Percentiles rank a stretch among this genome's conserved stretches.
These are phyloP conservation scores for Aspergillus panamensis DNA, from an alignment of 495 filamentous ascomycete genomes.

Conservation along the genomic window DNA sequence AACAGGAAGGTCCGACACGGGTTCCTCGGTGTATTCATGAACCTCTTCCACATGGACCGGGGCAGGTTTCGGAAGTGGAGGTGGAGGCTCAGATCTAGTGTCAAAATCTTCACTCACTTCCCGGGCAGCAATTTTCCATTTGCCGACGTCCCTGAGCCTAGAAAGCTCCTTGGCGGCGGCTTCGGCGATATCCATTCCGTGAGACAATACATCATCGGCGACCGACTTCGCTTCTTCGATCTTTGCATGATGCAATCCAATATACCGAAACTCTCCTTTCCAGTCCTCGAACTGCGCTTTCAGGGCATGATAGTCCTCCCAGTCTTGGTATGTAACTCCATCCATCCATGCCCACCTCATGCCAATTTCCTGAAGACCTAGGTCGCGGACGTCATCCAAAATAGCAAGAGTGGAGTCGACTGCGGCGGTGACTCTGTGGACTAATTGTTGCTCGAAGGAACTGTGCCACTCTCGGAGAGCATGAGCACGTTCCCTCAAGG, in stretches of 20 bases:
- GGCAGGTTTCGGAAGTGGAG: slow-evolving; percentile 38
- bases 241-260: slow-evolving; percentile 68
- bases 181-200: slow-evolving; percentile 77
- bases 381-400: slow-evolving; percentile 77
- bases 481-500: slow-evolving; percentile 78
- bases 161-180: slow-evolving; percentile 77
- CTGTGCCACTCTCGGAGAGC: slow-evolving; percentile 75
- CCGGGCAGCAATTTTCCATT: slow-evolving; percentile 76
- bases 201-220: slow-evolving; percentile 64
- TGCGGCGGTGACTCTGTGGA: slow-evolving; percentile 65
- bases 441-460: slow-evolving; percentile 65
- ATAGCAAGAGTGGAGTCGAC: slow-evolving; percentile 79
- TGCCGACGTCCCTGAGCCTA: slow-evolving; percentile 77
- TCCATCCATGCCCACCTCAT: slow-evolving; percentile 99
- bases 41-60: neutral
- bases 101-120: slow-evolving; percentile 78
- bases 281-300: slow-evolving; percentile 82
- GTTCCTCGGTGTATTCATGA: too few species aligned
- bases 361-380: slow-evolving; percentile 91
- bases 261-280: slow-evolving; percentile 70
- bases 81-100: slow-evolving; percentile 48
- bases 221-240: slow-evolving; percentile 66
- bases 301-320: slow-evolving; percentile 84
- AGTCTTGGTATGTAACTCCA: slow-evolving; percentile 91
- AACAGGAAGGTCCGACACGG: neutral